These are phyloP conservation scores for Neofusicoccum kwambonambiense DNA, from an alignment of 2,329 filamentous ascomycete species.

Conservation along the genomic window DNA sequence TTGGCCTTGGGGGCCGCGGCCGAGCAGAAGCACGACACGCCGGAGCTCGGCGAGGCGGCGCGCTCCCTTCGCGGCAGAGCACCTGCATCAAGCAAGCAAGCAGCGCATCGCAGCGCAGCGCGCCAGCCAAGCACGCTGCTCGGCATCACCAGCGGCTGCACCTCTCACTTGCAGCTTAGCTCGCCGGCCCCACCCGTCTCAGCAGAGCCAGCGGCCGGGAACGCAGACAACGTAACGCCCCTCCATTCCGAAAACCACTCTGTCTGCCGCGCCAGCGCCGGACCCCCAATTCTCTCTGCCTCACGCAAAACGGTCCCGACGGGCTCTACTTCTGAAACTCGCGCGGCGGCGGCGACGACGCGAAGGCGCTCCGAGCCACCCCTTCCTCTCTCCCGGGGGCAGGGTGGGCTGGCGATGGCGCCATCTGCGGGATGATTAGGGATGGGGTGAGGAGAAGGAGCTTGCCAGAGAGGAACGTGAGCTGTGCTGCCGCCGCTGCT, in stretches of 20 bases:
- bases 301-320: neutral
- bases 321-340: neutral
- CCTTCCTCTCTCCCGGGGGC: neutral
- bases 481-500: too few relatives aligned
- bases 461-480: neutral
- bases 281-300: neutral
- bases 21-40: too few relatives aligned
- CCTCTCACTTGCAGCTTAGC: conserved; percentile 1
- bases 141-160: neutral
- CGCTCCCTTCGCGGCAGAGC: neutral
- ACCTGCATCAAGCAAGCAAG: neutral
- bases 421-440: neutral
- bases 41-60: too few relatives aligned
- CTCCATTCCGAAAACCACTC: neutral
- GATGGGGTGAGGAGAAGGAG: neutral
- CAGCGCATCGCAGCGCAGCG: too few relatives aligned
- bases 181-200: neutral
- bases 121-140: too few relatives aligned
- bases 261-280: neutral
- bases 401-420: neutral
- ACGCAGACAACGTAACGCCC: neutral
- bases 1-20: too few relatives aligned
- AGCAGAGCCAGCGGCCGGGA: neutral
- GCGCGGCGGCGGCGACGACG: neutral
- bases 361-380: too few relatives aligned